phyloP scores from a whole-genome alignment of 192 early-diverging fungal genomes.

The Diversispora epigaea region DNA sequence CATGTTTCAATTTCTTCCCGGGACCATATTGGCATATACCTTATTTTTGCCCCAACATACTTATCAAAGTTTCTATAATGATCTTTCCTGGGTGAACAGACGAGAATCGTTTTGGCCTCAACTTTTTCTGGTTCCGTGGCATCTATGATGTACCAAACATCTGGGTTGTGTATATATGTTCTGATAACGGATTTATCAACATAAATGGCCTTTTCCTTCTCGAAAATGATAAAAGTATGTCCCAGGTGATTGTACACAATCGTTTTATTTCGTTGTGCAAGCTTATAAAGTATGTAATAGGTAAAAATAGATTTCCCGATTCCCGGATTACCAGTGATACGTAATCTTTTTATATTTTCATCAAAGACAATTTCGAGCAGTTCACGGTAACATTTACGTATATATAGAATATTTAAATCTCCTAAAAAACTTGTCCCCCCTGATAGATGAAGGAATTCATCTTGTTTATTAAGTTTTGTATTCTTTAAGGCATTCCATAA shows the following conservation, averaged over 20 bases:
- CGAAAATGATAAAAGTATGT: neutral
- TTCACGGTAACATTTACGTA: constrained; percentile 25
- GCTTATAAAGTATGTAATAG: constrained; percentile 17
- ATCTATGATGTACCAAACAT: constrained; percentile 20
- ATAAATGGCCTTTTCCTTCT: neutral
- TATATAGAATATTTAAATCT: neutral
- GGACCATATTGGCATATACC: too few relatives aligned
- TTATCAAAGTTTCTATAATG: neutral
- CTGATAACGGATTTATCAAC: neutral
- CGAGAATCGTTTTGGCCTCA: constrained; percentile 23
- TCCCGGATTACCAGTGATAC: too few relatives aligned
- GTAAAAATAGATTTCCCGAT: constrained; percentile 25
- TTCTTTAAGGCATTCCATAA: constrained; percentile 16
- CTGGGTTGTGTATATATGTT: neutral
- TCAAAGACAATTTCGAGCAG: too few relatives aligned
- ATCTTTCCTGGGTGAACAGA: constrained; percentile 2
- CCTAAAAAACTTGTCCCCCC: neutral
- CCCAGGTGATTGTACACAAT: constrained; percentile 2
- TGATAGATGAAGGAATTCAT: constrained; percentile 2
- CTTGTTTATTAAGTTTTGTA: neutral
- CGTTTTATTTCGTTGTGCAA: neutral
- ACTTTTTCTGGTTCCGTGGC: neutral
- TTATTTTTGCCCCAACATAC: too few relatives aligned
- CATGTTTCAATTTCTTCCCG: too few relatives aligned
- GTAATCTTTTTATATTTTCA: too few relatives aligned